These are phyloP conservation scores for Hortiboletus flavorubellus DNA, from an alignment of 768 basidiomycete species.

Conservation along the genomic window DNA sequence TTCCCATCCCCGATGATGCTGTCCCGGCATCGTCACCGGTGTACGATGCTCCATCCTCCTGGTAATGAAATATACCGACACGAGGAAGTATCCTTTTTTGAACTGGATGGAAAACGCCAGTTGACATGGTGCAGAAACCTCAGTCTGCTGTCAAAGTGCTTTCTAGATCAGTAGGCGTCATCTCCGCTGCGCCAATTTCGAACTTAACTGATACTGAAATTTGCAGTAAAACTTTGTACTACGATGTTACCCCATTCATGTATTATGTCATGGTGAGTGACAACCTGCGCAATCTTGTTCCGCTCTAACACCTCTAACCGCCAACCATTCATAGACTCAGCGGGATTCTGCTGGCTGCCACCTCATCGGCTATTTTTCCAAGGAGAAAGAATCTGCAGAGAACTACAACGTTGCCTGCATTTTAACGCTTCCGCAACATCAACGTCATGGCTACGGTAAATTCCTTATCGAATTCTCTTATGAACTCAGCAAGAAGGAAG, in stretches of 20 bases:
- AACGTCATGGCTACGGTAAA: conserved; percentile 94
- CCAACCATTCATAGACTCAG: conserved; percentile 48
- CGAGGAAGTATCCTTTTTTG: conserved; percentile 96
- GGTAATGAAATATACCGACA: conserved; percentile 99
- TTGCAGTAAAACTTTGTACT: conserved; percentile 92
- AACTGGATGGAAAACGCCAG: conserved; percentile 96
- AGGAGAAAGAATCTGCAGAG: conserved; percentile 98
- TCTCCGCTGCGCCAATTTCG: conserved; percentile 9
- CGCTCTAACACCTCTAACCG: conserved; percentile 12
- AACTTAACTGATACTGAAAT: conserved; percentile 17
- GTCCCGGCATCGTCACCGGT: conserved; percentile 85
- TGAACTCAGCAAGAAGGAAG: conserved; percentile 94
- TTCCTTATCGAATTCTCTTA: conserved; percentile 97
- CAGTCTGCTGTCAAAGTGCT: conserved; percentile 95
- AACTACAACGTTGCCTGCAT: conserved; percentile 99
- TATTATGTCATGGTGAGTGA: conserved; percentile 93
- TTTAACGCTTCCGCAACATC: conserved; percentile 96
- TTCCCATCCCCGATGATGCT: conserved; percentile 91
- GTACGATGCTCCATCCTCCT: conserved; percentile 89
- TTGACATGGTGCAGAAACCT: conserved; percentile 96
- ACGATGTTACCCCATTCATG: conserved; percentile 99
- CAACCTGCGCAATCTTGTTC: conserved; percentile 1
- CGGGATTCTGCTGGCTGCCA: conserved; percentile 91
- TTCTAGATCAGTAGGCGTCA: conserved; percentile 87
- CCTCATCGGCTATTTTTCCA: conserved; percentile 96